Evolutionary conservation across 495 filamentous ascomycete species (phyloP), one percentile per base, ranked within the genome.

Genomic region (Trichoderma erinaceum): DNA sequence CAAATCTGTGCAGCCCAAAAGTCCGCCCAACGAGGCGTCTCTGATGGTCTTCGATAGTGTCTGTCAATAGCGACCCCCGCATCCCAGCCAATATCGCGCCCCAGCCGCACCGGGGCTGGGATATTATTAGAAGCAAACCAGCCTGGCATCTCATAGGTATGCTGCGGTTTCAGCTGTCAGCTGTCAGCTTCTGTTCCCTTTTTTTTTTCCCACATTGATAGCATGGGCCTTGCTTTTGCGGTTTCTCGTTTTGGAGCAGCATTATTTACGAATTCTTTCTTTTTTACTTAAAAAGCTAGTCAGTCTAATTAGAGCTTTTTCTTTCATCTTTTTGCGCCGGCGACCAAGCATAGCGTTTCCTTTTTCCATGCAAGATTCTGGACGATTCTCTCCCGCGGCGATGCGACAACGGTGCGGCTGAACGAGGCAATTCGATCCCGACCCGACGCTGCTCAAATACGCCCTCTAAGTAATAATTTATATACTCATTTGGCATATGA

Each of bases 361-460:
- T 38, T 38, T 38, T 5, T 21, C 48, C 48, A 52, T 52, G 48
- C 48, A 52, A 38, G n/a, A 52, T n/a, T 23, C 21, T 25, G 18
- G 48, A 52, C 48, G 48, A 52, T n/a, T 21, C 56, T 27, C 56
- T 27, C 16, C 56, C 4, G 25, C 56, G 56, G 23, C 56, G 56
- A 61, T 61, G 56, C 56, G 56, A 32, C 56, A 29, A 32, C 23
- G 56, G 56, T 29, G 56, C 56, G 25, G 56, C 56, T 61, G 56
- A 61, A 18, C 27, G 56, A 61, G 25, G n/a, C 23, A 11, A 61
- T 16, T 16, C 56, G 56, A 61, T 21, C 18, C 27, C 56, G 56
- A 32, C 56, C 16, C 56, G 56, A 61, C 56, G 56, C 27, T 52
- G n/a, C 21, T 46, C 13, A 5, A 46, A 46, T 0, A 46, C 43